Percentiles rank a stretch among this genome's conserved stretches.
phyloP scores from a whole-genome alignment of 148 eudicot species.

The Rhododendron ovatum region DNA sequence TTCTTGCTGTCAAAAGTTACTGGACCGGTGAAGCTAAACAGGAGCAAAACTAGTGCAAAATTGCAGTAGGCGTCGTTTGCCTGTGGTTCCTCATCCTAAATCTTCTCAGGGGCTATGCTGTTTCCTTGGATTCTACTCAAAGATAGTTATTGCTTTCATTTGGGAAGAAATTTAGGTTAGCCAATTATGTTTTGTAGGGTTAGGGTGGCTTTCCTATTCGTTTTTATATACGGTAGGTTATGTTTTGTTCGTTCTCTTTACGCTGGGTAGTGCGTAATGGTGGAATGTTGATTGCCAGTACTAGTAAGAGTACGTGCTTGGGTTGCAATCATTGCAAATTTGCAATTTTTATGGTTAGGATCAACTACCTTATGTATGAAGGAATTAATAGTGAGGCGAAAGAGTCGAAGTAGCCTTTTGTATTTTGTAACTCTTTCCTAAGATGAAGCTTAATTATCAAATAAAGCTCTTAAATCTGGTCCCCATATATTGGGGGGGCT shows the following conservation, averaged over 20 bases:
- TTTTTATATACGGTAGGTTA: background rate
- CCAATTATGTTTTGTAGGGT: background rate
- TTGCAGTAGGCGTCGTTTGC: background rate
- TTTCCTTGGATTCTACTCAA: background rate
- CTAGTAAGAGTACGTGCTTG: background rate
- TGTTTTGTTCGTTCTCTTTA: background rate
- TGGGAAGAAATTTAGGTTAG: background rate
- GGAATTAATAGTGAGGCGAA: background rate
- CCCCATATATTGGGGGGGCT: background rate
- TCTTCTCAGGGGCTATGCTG: background rate
- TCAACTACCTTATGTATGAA: background rate
- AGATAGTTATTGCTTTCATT: background rate
- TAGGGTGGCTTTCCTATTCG: background rate
- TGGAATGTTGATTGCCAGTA: background rate
- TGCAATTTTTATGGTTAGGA: background rate
- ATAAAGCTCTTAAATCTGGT: background rate
- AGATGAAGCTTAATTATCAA: background rate
- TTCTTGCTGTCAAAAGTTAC: constrained; percentile 62
- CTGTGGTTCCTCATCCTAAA: background rate
- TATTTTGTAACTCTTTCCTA: background rate
- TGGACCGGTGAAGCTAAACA: constrained; percentile 62
- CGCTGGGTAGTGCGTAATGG: background rate
- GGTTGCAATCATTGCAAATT: background rate
- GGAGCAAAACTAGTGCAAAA: constrained; percentile 6
- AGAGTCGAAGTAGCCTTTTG: background rate